phyloP scores from a whole-genome alignment of 441 rosid genomes.

The Bruguiera hainesii region DNA sequence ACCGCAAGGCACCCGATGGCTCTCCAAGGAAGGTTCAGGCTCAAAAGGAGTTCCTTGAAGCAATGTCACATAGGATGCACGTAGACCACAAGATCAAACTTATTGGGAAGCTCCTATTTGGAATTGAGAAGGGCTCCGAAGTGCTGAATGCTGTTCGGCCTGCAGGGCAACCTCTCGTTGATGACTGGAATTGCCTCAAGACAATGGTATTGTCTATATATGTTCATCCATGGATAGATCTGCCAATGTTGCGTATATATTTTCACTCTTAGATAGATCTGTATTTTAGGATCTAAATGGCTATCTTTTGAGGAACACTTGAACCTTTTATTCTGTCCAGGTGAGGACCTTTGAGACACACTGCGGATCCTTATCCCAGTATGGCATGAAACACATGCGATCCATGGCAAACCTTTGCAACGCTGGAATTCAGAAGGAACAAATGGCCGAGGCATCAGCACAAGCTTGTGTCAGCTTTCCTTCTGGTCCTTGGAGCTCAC shows the following conservation, averaged over 20 bases:
- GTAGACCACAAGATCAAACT: conserved; percentile 68
- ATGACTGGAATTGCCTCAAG: conserved; percentile 93
- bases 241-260: conserved; percentile 30
- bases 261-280: background rate
- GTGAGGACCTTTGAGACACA: conserved; percentile 76
- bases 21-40: conserved; percentile 65
- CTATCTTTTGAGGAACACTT: too few species aligned
- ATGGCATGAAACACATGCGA: conserved; percentile 98
- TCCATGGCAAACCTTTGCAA: conserved; percentile 87
- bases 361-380: conserved; percentile 83
- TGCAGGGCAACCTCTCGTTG: conserved; percentile 78
- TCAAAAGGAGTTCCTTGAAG: conserved; percentile 81
- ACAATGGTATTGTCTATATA: conserved; percentile 41
- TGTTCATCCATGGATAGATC: background rate
- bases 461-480: conserved; percentile 73
- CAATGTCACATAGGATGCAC: conserved; percentile 83
- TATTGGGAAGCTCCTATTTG: conserved; percentile 76
- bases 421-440: conserved; percentile 50
- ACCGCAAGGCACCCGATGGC: conserved; percentile 87
- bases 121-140: conserved; percentile 55
- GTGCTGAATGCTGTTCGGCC: conserved; percentile 52
- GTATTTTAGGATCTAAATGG: background rate
- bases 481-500: conserved; percentile 76
- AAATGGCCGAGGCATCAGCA: conserved; percentile 76
- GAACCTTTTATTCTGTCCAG: conserved; percentile 28